These are phyloP conservation scores for Coccomyxa sp. DNA, from an alignment of 139 green algal genomes.

Conservation along the genomic window DNA sequence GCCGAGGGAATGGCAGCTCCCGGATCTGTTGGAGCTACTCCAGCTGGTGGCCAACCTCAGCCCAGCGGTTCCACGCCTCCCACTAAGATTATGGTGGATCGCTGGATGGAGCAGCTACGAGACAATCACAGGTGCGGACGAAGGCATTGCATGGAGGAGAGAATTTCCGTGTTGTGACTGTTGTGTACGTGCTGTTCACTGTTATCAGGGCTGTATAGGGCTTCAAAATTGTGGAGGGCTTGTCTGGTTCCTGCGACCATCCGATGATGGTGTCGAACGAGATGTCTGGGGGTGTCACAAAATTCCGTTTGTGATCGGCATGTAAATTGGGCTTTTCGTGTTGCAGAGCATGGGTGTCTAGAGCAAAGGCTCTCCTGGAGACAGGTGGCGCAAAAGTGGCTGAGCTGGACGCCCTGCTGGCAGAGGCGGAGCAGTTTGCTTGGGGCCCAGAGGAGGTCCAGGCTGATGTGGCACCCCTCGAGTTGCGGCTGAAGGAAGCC, in stretches of 20 bases:
- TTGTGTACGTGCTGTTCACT: too few species aligned
- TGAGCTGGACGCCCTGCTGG: slow-evolving; percentile 39
- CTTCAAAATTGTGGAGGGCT: not conserved
- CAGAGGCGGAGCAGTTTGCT: slow-evolving; percentile 42
- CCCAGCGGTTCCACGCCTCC: too few species aligned
- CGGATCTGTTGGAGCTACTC: too few species aligned
- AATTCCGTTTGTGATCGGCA: not conserved
- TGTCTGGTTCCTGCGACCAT: too few species aligned
- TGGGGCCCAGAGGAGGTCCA: slow-evolving; percentile 38
- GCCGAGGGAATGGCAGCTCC: too few species aligned
- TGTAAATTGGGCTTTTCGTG: not conserved
- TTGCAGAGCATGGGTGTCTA: slow-evolving; percentile 13
- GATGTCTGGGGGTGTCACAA: too few species aligned
- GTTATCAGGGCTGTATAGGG: too few species aligned
- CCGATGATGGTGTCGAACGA: too few species aligned
- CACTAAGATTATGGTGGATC: not conserved
- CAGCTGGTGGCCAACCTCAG: too few species aligned
- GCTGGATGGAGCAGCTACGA: slow-evolving; percentile 9
- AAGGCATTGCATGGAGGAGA: not conserved
- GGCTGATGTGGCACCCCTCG: not conserved
- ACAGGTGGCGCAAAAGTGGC: slow-evolving; percentile 22
- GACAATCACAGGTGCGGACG: not conserved
- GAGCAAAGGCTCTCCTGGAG: slow-evolving; percentile 17
- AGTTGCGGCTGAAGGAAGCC: slow-evolving; percentile 14
- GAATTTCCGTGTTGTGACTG: too few species aligned